Percentiles rank a stretch among this genome's conserved stretches.
Conservation (phyloP, 148 eudicot genomes). For the Linanthus parryae region DNA sequence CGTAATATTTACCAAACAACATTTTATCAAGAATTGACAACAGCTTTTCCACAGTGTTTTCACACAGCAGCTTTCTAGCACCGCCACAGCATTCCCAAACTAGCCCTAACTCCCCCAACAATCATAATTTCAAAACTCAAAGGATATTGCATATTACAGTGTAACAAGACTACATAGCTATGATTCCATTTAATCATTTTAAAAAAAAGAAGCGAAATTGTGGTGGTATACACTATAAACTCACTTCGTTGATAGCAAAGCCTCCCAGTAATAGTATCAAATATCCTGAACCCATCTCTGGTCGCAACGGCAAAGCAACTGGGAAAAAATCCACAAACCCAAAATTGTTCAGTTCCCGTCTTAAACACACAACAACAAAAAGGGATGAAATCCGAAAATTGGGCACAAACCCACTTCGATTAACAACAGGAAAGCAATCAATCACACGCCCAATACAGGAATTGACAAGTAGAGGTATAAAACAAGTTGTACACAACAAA, state of each 20-base stretch:
- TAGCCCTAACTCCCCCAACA: no score
- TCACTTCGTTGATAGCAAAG: slow-evolving; percentile 72
- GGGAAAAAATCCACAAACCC: slow-evolving; percentile 3
- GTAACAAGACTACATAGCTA: neutral
- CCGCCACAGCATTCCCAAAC: no score
- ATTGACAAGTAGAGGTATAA: neutral
- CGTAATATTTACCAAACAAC: no score
- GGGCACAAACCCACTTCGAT: neutral
- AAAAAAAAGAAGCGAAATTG: neutral
- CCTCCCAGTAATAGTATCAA: slow-evolving; percentile 61
- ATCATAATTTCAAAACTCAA: no score
- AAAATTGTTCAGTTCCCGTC: neutral
- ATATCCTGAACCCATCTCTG: slow-evolving; percentile 72
- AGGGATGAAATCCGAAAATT: neutral
- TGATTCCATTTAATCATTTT: neutral
- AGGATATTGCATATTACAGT: no score
- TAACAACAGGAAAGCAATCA: neutral
- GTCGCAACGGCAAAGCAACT: slow-evolving; percentile 88
- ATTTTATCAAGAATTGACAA: no score
- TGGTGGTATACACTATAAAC: neutral
- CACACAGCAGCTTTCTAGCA: no score
- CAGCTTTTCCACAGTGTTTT: no score
- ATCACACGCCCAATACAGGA: neutral
- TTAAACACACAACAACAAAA: neutral
- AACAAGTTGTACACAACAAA: neutral